Evolutionary conservation across 257 asterid genomes (phyloP).

Genomic region (Gentiana macrophylla): DNA sequence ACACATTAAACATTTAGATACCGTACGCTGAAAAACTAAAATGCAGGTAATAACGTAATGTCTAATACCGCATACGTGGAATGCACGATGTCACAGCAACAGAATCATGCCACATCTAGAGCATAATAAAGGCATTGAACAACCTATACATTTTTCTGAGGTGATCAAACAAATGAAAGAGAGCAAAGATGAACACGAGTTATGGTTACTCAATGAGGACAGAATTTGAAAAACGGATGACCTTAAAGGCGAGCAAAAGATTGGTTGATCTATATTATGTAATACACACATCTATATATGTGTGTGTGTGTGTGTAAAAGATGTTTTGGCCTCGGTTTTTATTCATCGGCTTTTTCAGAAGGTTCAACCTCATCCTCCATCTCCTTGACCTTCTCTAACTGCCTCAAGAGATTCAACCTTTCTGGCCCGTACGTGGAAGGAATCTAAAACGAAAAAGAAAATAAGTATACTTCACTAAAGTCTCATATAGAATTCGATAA

Average conservation of each 20-base stretch:
- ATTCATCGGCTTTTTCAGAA: constrained; percentile 33
- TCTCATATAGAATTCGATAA: constrained; percentile 3
- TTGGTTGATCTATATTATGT: no score
- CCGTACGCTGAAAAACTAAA: no score
- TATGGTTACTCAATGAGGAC: constrained; percentile 38
- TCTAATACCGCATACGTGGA: constrained; percentile 16
- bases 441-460: constrained; percentile 43
- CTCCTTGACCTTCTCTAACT: constrained; percentile 90
- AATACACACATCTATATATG: no score
- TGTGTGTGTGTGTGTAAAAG: not conserved
- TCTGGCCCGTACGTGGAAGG: constrained; percentile 95
- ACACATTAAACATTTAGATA: no score
- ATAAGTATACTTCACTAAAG: constrained; percentile 11
- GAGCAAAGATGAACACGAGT: constrained; percentile 13
- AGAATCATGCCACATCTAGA: constrained; percentile 32
- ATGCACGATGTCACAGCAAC: constrained; percentile 36
- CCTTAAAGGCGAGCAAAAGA: not conserved
- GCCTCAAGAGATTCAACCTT: constrained; percentile 84
- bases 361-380: constrained; percentile 53
- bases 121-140: constrained; percentile 32
- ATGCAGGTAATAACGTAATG: no score
- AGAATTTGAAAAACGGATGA: constrained; percentile 24
- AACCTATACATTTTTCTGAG: constrained; percentile 27
- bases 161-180: constrained; percentile 28
- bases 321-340: constrained; percentile 19